Evolutionary conservation across 768 basidiomycete species (phyloP).

Genomic region (Omphalotus guepiniiformis): DNA sequence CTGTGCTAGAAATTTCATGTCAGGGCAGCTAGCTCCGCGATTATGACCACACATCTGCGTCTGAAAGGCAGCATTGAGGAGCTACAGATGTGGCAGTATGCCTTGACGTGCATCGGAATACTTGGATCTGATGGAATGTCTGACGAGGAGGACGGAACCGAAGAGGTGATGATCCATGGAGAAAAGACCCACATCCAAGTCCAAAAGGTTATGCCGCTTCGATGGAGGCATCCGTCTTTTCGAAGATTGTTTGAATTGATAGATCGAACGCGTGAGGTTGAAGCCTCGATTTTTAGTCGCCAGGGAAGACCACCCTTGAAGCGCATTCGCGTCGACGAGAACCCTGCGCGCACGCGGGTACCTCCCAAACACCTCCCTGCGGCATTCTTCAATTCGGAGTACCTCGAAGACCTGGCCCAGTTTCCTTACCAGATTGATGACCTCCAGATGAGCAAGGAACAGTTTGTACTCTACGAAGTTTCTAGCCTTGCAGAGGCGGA

Average conservation of each 20-base stretch:
- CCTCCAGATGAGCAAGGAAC: too few species aligned
- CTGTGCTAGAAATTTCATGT: not conserved
- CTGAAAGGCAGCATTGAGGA: not conserved
- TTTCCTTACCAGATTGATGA: too few species aligned
- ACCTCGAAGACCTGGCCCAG: too few species aligned
- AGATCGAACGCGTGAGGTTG: not conserved
- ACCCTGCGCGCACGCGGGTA: not conserved
- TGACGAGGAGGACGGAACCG: constrained; percentile 5
- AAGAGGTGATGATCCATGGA: not conserved
- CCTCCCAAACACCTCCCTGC: not conserved
- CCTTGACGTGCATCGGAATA: not conserved
- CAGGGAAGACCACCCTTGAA: not conserved
- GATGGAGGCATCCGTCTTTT: not conserved
- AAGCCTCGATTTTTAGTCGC: not conserved
- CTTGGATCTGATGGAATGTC: constrained; percentile 4
- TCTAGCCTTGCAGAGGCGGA: too few species aligned
- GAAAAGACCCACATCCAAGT: not conserved
- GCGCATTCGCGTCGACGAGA: not conserved
- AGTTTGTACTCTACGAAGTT: too few species aligned
- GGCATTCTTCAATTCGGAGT: not conserved
- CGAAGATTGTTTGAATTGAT: not conserved
- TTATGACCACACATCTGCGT: not conserved
- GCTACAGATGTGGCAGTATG: not conserved
- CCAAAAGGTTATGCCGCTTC: not conserved
- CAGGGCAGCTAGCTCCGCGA: not conserved